Base-by-base conservation (phyloP, 495 filamentous ascomycete species). In the Jackrogersella multiformis region DNA sequence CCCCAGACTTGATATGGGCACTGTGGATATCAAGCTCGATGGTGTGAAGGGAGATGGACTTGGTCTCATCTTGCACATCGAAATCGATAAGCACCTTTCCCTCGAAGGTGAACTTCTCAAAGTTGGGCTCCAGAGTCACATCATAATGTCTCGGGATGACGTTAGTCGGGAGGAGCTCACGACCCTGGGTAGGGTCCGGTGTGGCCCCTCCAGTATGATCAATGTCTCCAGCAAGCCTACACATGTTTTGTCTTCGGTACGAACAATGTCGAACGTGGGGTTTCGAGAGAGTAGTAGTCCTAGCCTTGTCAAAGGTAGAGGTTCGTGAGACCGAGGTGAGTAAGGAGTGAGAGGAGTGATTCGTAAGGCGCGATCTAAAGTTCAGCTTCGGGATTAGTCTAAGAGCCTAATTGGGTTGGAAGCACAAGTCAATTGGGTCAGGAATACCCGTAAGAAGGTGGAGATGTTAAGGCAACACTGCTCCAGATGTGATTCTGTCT, bases 1-100 rank as follows among this genome's bases (percentile, higher is more conserved):
- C 83, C 26, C 77, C 86, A 32, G 83, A 84, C 15, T 76, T 80
- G 69, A 99, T 78, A 44, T 84, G 86, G 65, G 90, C 90, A 60
- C 82, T 87, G 74, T 94, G 88, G 68, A 97, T 91, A 21, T 94
- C 87, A 68, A 99, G 82, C 70, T 97, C 90, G 66, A 92, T 80
- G 53, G 91, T 89, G 77, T 99, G 96, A 65, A 99, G 86, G 34
- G 92, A 88, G 72, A 99, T 89, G 21, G 91, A 92, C 67, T 82
- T 92, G 64, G 92, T 90, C 68, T 95, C 90, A 73, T 97, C 92
- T 59, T 84, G 82, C 34, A 97, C 89, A 73, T 97, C 90, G 70
- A 99, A 87, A 68, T 90, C 85, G 72, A 93, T 89, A 23, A 82
- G 77, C 9, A 90, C 88, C 52, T 79, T 86, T 36, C 90, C 90